Conservation (phyloP, 140 eudicot genomes). For the Bidens hawaiensis region DNA sequence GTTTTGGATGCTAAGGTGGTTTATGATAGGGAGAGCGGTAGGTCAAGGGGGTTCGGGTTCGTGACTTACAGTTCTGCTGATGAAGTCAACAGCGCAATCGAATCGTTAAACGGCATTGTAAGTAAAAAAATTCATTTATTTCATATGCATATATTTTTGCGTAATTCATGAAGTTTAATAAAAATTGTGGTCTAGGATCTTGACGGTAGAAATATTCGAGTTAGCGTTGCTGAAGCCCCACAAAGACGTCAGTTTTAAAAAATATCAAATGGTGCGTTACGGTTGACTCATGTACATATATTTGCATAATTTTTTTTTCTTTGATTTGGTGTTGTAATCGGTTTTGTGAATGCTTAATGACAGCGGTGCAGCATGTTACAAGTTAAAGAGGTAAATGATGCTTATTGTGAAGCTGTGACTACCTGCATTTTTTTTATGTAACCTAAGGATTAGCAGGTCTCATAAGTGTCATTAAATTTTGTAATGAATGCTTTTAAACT, state of each 20-base stretch:
- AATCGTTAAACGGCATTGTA: conserved; percentile 76
- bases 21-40: conserved; percentile 88
- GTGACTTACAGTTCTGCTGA: conserved; percentile 74
- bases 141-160: neutral
- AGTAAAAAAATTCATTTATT: conserved; percentile 23
- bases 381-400: conserved; percentile 19
- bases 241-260: conserved; percentile 41
- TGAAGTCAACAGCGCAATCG: conserved; percentile 80
- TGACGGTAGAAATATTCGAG: conserved; percentile 70
- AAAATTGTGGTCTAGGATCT: conserved; percentile 40
- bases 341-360: neutral
- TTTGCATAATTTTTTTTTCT: neutral
- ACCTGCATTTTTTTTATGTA: conserved; percentile 24
- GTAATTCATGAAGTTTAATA: neutral
- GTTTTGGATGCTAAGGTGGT: conserved; percentile 89
- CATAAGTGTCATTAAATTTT: conserved; percentile 36
- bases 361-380: conserved; percentile 14
- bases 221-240: conserved; percentile 72
- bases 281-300: neutral
- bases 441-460: conserved; percentile 24
- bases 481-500: conserved; percentile 42
- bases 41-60: conserved; percentile 97
- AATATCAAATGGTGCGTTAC: neutral
- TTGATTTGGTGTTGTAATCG: neutral
- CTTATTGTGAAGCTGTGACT: conserved; percentile 22